Percentiles rank a stretch among this genome's conserved stretches.
Evolutionary conservation across 306 rosid species (phyloP).

Genomic region (Hylodesmum podocarpum): DNA sequence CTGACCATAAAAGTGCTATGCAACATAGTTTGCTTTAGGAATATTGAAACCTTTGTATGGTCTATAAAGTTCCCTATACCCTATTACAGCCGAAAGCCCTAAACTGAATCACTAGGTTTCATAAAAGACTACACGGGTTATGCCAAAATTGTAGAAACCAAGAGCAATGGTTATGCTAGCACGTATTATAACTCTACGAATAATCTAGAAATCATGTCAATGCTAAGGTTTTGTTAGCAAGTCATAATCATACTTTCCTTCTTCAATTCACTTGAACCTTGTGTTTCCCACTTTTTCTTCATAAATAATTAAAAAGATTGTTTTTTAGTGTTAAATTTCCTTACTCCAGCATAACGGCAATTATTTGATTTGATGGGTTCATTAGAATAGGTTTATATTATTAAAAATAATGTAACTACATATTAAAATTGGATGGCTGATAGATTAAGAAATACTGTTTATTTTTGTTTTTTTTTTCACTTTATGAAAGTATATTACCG

Average conservation of each 20-base stretch:
- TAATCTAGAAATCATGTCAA: not conserved
- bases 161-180: not conserved
- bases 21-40: not conserved
- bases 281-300: conserved; percentile 8
- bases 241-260: conserved; percentile 32
- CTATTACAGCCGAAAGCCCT: not conserved
- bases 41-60: not conserved
- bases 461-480: not conserved
- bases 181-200: not conserved
- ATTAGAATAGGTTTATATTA: not conserved
- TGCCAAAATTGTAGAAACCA: not conserved
- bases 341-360: not conserved
- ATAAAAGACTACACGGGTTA: not conserved
- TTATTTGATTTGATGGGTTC: conserved; percentile 14
- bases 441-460: not conserved
- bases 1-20: not conserved
- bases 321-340: not conserved
- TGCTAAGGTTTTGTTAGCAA: conserved; percentile 12
- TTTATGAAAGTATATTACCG: not conserved
- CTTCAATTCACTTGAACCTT: not conserved
- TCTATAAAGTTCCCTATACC: conserved; percentile 1
- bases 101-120: not conserved
- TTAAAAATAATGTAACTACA: not conserved
- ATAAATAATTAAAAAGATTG: not conserved
- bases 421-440: conserved; percentile 4